Evolutionary conservation across 257 asterid species (phyloP).

Genomic region (Solanum bulbocastanum): DNA sequence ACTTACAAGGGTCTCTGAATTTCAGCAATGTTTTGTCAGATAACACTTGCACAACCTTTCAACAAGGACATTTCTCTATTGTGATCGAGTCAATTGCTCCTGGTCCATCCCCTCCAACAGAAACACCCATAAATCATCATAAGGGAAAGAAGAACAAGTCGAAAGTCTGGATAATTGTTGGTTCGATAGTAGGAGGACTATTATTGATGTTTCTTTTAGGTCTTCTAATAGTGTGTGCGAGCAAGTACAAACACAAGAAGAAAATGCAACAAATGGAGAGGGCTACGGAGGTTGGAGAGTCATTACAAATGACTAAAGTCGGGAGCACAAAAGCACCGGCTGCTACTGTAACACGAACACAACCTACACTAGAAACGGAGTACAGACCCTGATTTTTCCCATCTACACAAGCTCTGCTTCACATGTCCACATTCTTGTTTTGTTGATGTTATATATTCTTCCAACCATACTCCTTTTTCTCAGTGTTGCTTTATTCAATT

Average conservation of each 20-base stretch:
- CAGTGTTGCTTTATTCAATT: slow-evolving; percentile 4
- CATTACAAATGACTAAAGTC: slow-evolving; percentile 26
- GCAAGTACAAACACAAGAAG: slow-evolving; percentile 35
- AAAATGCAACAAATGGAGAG: slow-evolving; percentile 57
- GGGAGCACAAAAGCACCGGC: slow-evolving; percentile 40
- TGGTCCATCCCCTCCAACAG: slow-evolving; percentile 15
- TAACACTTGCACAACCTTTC: slow-evolving; percentile 38
- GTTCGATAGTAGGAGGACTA: slow-evolving; percentile 41
- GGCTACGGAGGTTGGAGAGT: slow-evolving; percentile 56
- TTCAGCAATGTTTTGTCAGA: slow-evolving; percentile 34
- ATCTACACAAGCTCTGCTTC: slow-evolving; percentile 2
- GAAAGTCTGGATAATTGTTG: slow-evolving; percentile 42
- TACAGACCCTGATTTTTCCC: slow-evolving; percentile 13
- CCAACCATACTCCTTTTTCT: slow-evolving; percentile 1
- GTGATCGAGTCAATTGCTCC: slow-evolving; percentile 39
- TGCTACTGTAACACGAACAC: slow-evolving; percentile 35
- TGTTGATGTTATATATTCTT: slow-evolving; percentile 5
- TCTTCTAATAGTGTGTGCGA: slow-evolving; percentile 16
- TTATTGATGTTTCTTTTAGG: slow-evolving; percentile 34
- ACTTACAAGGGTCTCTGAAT: slow-evolving; percentile 30
- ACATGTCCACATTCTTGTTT: neutral
- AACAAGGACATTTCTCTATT: slow-evolving; percentile 65
- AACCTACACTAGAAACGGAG: slow-evolving; percentile 32
- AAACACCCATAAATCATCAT: neutral
- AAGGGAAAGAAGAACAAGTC: slow-evolving; percentile 3